A percentile compares a stretch with the other conserved stretches of the same genome.
These are phyloP conservation scores for Phytophthora macrochlamydospora DNA, from an alignment of 352 stramenopile genomes.

Conservation along the genomic window DNA sequence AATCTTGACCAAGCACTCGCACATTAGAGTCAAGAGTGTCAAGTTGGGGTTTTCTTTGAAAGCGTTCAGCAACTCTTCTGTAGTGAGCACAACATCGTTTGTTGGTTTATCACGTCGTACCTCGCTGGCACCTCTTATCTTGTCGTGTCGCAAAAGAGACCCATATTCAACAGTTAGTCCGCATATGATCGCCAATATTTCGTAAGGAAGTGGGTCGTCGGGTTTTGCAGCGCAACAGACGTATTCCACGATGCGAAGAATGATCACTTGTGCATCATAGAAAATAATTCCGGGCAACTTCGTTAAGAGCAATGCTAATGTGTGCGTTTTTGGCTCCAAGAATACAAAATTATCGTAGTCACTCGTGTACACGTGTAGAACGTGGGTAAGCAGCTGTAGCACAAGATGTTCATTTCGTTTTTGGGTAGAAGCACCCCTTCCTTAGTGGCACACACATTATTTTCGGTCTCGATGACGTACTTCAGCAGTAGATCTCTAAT, in stretches of 20 bases:
- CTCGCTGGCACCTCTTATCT: background rate
- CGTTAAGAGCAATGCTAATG: slow-evolving; percentile 67
- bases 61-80: slow-evolving; percentile 4
- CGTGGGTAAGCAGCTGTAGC: slow-evolving; percentile 64
- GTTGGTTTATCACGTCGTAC: background rate
- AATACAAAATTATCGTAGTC: slow-evolving; percentile 75
- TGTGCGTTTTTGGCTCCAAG: slow-evolving; percentile 74
- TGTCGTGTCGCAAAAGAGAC: slow-evolving; percentile 1
- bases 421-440: slow-evolving; percentile 11
- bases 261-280: slow-evolving; percentile 69
- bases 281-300: slow-evolving; percentile 62
- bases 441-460: slow-evolving; percentile 1
- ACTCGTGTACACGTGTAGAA: slow-evolving; percentile 75
- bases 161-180: slow-evolving; percentile 64
- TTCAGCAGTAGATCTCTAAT: slow-evolving; percentile 74
- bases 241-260: slow-evolving; percentile 80
- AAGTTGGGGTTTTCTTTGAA: slow-evolving; percentile 16
- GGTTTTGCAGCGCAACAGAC: slow-evolving; percentile 60
- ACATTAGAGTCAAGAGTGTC: slow-evolving; percentile 47
- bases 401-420: slow-evolving; percentile 50
- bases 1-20: slow-evolving; percentile 69
- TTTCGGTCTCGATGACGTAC: slow-evolving; percentile 39
- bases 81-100: background rate
- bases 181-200: slow-evolving; percentile 70
- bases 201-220: slow-evolving; percentile 48